Conservation (phyloP, 768 basidiomycete genomes). For the Paxillus rubicundulus region DNA sequence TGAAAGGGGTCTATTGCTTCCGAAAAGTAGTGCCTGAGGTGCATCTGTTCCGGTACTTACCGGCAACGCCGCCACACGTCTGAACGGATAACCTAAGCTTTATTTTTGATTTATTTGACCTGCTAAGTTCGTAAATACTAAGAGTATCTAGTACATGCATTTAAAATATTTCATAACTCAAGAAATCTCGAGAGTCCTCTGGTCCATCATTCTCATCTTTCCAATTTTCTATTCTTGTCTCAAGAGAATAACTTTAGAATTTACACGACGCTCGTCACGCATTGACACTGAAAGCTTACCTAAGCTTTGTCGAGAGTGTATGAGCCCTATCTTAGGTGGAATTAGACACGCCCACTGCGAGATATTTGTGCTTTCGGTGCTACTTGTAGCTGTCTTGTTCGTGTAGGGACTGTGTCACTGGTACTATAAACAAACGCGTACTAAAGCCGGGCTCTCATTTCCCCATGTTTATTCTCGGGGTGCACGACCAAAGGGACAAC, state of each 20-base stretch:
- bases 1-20: not conserved
- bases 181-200: no score
- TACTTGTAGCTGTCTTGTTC: no score
- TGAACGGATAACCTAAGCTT: not conserved
- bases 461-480: not conserved
- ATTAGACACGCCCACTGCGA: no score
- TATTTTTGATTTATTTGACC: not conserved
- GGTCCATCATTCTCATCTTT: not conserved
- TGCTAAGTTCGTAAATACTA: not conserved
- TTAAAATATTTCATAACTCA: not conserved
- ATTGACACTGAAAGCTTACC: not conserved
- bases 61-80: not conserved
- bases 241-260: not conserved
- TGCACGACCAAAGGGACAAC: not conserved
- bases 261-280: not conserved
- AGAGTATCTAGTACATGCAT: not conserved
- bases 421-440: no score
- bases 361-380: no score
- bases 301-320: not conserved
- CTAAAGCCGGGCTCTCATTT: not conserved
- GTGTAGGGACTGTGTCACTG: no score
- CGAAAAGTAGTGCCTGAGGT: slow-evolving; percentile 2
- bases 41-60: not conserved
- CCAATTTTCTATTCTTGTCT: not conserved
- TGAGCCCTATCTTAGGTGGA: not conserved